Evolutionary conservation across 192 early-diverging fungal genomes (phyloP).

Genomic region (Cladochytrium replicatum): DNA sequence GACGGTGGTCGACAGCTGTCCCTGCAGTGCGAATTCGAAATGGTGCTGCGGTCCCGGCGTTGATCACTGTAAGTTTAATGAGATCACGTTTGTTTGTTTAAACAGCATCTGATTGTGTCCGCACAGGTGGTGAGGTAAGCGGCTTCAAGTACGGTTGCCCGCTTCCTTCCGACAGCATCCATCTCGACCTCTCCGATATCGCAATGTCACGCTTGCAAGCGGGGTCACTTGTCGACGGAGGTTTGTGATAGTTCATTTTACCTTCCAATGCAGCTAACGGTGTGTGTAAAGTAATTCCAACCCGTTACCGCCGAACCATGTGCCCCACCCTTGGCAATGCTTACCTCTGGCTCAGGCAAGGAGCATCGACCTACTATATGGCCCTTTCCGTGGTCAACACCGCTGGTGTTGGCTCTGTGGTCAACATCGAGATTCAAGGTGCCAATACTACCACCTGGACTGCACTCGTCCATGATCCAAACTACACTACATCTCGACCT

Average conservation of each 20-base stretch:
- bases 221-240: background rate
- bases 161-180: background rate
- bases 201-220: slow-evolving; percentile 11
- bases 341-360: slow-evolving; percentile 6
- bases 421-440: background rate
- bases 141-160: slow-evolving; percentile 11
- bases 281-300: slow-evolving; percentile 5
- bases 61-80: slow-evolving; percentile 1
- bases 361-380: slow-evolving; percentile 5
- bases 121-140: background rate
- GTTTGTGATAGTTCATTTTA: too few relatives aligned
- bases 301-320: slow-evolving; percentile 1
- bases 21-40: slow-evolving; percentile 8
- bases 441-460: background rate
- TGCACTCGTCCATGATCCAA: slow-evolving; percentile 7
- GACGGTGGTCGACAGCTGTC: slow-evolving; percentile 7
- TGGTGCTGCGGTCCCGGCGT: slow-evolving; percentile 3
- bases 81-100: background rate
- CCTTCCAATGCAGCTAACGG: too few relatives aligned
- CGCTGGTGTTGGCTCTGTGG: slow-evolving; percentile 7
- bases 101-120: background rate
- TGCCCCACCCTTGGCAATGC: slow-evolving; percentile 5
- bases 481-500: slow-evolving; percentile 8
- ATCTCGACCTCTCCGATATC: slow-evolving; percentile 10
- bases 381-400: slow-evolving; percentile 8